Percentiles rank a stretch among this genome's conserved stretches.
These are phyloP conservation scores for Meyerozyma guilliermondii DNA, from an alignment of 1,139 yeast species.

Conservation along the genomic window DNA sequence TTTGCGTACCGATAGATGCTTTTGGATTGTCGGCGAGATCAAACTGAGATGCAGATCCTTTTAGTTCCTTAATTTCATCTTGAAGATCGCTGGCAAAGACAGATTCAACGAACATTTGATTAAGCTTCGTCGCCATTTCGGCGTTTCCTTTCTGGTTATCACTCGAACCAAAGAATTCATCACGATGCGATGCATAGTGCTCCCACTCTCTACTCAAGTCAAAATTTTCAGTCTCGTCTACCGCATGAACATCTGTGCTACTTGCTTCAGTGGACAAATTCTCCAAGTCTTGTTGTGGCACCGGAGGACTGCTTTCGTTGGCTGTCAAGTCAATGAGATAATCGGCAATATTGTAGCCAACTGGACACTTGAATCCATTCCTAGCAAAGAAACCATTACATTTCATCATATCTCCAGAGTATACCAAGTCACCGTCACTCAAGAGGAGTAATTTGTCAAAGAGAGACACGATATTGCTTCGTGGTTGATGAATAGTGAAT, in stretches of 20 bases:
- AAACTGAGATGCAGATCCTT: slow-evolving; percentile 25
- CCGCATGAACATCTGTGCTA: slow-evolving; percentile 18
- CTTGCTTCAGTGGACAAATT: slow-evolving; percentile 19
- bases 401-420: slow-evolving; percentile 75
- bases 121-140: slow-evolving; percentile 22
- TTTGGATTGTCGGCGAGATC: slow-evolving; percentile 35
- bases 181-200: slow-evolving; percentile 81
- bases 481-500: slow-evolving; percentile 95
- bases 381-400: slow-evolving; percentile 70
- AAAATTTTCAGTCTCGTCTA: slow-evolving; percentile 32
- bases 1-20: slow-evolving; percentile 61
- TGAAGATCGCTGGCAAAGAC: slow-evolving; percentile 42
- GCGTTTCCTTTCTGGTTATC: slow-evolving; percentile 10
- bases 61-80: slow-evolving; percentile 41
- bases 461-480: slow-evolving; percentile 88
- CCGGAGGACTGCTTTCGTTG: slow-evolving; percentile 34
- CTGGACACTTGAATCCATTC: slow-evolving; percentile 79
- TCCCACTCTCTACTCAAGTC: slow-evolving; percentile 83
- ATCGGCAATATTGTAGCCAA: slow-evolving; percentile 91
- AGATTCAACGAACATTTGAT: slow-evolving; percentile 46
- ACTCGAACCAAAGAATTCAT: slow-evolving; percentile 40
- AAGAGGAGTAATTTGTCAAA: slow-evolving; percentile 78
- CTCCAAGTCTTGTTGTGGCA: slow-evolving; percentile 6
- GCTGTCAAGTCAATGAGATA: slow-evolving; percentile 87
- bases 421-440: slow-evolving; percentile 81